phyloP scores from a whole-genome alignment of 768 basidiomycete genomes.

The Auriscalpium microsporum region DNA sequence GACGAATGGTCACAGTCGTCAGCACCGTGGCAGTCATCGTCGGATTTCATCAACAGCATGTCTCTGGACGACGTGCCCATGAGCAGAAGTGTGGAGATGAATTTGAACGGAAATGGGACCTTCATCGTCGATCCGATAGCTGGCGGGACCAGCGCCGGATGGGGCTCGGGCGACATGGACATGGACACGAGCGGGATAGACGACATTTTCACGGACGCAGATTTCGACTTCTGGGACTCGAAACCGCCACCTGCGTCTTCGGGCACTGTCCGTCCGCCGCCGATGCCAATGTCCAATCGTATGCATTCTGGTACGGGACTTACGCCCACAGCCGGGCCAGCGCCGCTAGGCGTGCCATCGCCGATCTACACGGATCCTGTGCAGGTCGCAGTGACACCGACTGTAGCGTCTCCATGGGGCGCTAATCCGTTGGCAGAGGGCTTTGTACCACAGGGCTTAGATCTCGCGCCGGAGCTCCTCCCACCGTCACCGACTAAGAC shows the following conservation, averaged over 20 bases:
- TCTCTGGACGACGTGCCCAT: slow-evolving; percentile 5
- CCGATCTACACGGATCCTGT: slow-evolving; percentile 23
- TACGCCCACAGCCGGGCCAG: slow-evolving; percentile 25
- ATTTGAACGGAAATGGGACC: slow-evolving; percentile 35
- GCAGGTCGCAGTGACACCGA: slow-evolving; percentile 18
- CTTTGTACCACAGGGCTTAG: slow-evolving; percentile 13
- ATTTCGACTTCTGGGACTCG: slow-evolving; percentile 80
- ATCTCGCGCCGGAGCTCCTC: slow-evolving; percentile 31
- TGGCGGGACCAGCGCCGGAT: slow-evolving; percentile 19
- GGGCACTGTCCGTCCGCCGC: slow-evolving; percentile 11
- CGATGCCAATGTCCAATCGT: slow-evolving; percentile 16
- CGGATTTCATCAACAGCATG: slow-evolving; percentile 8
- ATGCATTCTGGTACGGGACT: slow-evolving; percentile 12
- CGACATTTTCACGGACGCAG: slow-evolving; percentile 67
- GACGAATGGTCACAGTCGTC: slow-evolving; percentile 18
- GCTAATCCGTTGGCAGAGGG: slow-evolving; percentile 15
- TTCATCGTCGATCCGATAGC: slow-evolving; percentile 33
- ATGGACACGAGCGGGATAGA: slow-evolving; percentile 22
- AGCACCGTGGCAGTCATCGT: slow-evolving; percentile 6
- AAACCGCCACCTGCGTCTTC: slow-evolving; percentile 29
- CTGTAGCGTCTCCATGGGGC: slow-evolving; percentile 24
- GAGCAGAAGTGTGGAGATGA: slow-evolving; percentile 24
- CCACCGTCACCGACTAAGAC: slow-evolving; percentile 47
- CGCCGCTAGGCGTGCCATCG: slow-evolving; percentile 28
- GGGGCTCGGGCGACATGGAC: slow-evolving; percentile 19